phyloP scores from a whole-genome alignment of 306 rosid genomes.

The Trifolium repens region DNA sequence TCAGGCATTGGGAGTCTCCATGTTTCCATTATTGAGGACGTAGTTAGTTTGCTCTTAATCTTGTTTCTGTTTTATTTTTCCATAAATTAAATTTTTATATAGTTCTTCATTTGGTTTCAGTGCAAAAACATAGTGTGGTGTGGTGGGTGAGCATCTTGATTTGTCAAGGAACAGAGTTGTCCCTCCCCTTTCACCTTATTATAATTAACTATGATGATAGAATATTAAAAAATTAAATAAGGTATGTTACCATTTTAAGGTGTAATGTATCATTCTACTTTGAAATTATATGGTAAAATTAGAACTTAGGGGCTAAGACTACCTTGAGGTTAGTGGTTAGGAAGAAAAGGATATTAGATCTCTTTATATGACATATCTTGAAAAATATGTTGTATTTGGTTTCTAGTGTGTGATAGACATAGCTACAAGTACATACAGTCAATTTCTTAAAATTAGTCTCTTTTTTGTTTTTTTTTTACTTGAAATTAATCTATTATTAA shows the following conservation, averaged over 20 bases:
- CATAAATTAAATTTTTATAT: too few species aligned
- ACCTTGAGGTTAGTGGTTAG: background rate
- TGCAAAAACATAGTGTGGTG: constrained; percentile 8
- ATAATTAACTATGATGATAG: background rate
- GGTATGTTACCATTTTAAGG: constrained; percentile 43
- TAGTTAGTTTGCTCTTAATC: background rate
- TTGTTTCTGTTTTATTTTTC: background rate
- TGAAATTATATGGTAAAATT: constrained; percentile 28
- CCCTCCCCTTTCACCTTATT: background rate
- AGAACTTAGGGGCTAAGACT: constrained; percentile 39
- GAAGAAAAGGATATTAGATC: constrained; percentile 46
- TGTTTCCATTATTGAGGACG: background rate
- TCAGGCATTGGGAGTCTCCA: too few species aligned
- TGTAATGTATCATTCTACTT: constrained; percentile 47
- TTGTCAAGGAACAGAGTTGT: constrained; percentile 6
- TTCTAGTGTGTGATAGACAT: background rate
- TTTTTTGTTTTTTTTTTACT: too few species aligned
- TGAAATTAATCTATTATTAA: too few species aligned
- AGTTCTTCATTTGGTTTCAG: constrained; percentile 5
- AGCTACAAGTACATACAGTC: background rate
- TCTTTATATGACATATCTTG: constrained; percentile 1
- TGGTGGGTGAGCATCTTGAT: constrained; percentile 37
- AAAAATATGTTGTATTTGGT: background rate
- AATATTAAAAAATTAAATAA: background rate
- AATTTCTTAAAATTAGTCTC: background rate